These are phyloP conservation scores for Camellia granthamiana DNA, from an alignment of 148 eudicot genomes.

Conservation along the genomic window DNA sequence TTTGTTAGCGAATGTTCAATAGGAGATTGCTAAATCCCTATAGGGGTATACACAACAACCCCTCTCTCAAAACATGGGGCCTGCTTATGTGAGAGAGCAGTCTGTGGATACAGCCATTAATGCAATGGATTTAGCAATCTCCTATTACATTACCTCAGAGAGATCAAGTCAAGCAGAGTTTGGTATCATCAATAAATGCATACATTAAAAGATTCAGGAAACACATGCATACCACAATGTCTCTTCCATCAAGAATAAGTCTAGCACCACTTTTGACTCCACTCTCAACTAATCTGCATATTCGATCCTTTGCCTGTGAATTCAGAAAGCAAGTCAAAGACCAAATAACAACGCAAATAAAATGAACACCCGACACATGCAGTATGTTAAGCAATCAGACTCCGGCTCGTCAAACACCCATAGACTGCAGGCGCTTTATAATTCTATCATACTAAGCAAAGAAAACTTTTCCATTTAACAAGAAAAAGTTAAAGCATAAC, in stretches of 20 bases:
- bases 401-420: not conserved
- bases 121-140: not conserved
- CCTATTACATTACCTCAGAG: not conserved
- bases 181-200: not conserved
- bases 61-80: not conserved
- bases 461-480: not conserved
- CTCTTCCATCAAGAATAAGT: constrained; percentile 67
- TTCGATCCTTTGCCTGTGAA: constrained; percentile 56
- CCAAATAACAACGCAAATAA: not conserved
- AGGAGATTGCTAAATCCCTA: not conserved
- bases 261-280: constrained; percentile 56
- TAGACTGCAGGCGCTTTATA: not conserved
- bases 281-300: constrained; percentile 47
- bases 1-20: not conserved
- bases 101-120: not conserved
- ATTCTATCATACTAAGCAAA: not conserved
- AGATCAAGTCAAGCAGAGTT: not conserved
- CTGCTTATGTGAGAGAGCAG: not conserved
- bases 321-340: constrained; percentile 3
- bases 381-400: not conserved
- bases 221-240: constrained; percentile 36
- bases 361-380: not conserved
- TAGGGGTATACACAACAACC: not conserved
- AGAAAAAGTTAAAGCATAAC: not conserved
- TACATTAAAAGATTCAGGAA: not conserved